phyloP scores from a whole-genome alignment of 78 protist genomes.

The Chrysochromulina tobinii region DNA sequence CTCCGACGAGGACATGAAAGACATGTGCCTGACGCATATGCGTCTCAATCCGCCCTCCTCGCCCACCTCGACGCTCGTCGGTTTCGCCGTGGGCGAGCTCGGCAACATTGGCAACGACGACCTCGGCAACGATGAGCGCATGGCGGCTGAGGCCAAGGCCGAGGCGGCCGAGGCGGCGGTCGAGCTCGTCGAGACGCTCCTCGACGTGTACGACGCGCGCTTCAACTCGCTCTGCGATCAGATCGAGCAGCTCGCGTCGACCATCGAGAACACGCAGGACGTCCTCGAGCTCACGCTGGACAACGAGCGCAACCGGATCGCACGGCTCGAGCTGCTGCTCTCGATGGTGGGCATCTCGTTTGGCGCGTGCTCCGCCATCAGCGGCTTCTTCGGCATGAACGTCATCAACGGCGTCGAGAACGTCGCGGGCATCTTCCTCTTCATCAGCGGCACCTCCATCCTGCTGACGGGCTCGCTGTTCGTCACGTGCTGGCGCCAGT shows the following conservation, averaged over 20 bases:
- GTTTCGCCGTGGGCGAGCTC: too few species aligned
- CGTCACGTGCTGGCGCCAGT: neutral
- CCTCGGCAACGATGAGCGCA: too few species aligned
- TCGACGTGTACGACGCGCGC: conserved; percentile 8
- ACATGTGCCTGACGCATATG: too few species aligned
- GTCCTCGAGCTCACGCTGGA: conserved; percentile 16
- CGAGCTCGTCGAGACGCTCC: conserved; percentile 8
- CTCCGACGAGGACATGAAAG: too few species aligned
- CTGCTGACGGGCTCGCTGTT: neutral
- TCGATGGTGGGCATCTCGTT: neutral
- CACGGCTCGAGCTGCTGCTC: conserved; percentile 9
- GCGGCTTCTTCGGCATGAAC: conserved; percentile 19
- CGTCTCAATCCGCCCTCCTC: too few species aligned
- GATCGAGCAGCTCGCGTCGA: neutral
- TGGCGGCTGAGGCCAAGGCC: neutral
- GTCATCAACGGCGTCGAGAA: neutral
- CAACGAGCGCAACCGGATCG: conserved; percentile 23
- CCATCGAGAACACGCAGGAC: neutral
- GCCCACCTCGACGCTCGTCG: too few species aligned
- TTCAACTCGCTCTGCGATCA: neutral
- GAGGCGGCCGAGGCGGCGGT: neutral
- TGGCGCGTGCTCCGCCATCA: neutral
- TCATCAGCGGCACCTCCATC: too few species aligned
- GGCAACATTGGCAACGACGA: too few species aligned
- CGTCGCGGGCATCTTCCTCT: too few species aligned